phyloP scores from a whole-genome alignment of 495 filamentous ascomycete species.

The Xylaria nigripes region DNA sequence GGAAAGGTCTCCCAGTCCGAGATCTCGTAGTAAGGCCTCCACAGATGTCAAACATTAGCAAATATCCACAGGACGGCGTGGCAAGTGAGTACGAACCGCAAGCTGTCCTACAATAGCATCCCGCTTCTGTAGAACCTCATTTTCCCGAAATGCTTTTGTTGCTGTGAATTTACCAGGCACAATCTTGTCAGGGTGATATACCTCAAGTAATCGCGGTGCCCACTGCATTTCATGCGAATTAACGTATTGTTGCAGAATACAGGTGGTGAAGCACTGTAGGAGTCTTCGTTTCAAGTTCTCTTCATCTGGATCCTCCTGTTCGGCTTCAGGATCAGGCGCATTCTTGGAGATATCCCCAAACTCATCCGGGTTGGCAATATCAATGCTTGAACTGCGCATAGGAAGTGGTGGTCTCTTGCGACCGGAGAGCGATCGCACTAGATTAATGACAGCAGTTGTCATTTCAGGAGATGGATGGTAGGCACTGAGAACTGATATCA shows the following conservation, averaged over 20 bases:
- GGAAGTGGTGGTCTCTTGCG: constrained; percentile 67
- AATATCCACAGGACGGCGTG: neutral
- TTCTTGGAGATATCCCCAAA: constrained; percentile 38
- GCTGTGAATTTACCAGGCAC: constrained; percentile 51
- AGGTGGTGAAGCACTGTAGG: constrained; percentile 78
- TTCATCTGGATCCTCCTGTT: constrained; percentile 52
- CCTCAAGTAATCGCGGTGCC: constrained; percentile 69
- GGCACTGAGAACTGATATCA: constrained; percentile 64
- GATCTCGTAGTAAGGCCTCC: constrained; percentile 65
- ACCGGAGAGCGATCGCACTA: constrained; percentile 66
- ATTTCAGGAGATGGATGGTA: constrained; percentile 59
- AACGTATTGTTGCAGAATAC: constrained; percentile 75
- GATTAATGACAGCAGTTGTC: constrained; percentile 64
- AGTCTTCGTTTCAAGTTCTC: constrained; percentile 57
- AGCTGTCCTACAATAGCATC: constrained; percentile 71
- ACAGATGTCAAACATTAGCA: neutral
- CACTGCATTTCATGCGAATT: constrained; percentile 58
- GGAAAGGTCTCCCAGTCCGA: constrained; percentile 39
- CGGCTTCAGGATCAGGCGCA: constrained; percentile 78
- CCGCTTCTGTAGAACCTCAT: constrained; percentile 53
- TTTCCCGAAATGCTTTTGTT: constrained; percentile 52
- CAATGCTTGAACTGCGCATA: constrained; percentile 55
- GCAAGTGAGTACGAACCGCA: constrained; percentile 44
- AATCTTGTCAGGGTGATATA: constrained; percentile 52
- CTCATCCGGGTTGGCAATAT: constrained; percentile 40